Evolutionary conservation across 78 protist genomes (phyloP).

Genomic region (Emiliania huxleyi): DNA sequence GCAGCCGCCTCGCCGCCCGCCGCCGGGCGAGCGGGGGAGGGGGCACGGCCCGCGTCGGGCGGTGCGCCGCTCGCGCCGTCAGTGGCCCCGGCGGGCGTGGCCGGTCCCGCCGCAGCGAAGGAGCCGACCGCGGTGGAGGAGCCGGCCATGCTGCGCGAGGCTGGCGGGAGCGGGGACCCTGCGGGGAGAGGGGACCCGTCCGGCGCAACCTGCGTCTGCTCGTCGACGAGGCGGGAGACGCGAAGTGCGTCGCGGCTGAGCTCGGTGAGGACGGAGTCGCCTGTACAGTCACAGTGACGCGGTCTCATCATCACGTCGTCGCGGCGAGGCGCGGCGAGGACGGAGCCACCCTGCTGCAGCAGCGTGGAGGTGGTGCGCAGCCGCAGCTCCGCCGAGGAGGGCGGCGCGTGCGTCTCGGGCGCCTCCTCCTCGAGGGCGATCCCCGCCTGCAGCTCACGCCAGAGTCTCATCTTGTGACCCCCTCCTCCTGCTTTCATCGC

Average conservation of each 20-base stretch:
- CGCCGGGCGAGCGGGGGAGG: neutral
- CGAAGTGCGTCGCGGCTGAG: neutral
- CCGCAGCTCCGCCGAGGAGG: neutral
- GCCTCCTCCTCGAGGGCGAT: neutral
- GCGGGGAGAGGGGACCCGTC: neutral
- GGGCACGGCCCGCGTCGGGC: too few species aligned
- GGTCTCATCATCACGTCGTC: neutral
- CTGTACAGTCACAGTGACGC: too few species aligned
- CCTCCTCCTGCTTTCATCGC: too few species aligned
- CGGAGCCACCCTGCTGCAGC: neutral
- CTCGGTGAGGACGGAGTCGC: neutral
- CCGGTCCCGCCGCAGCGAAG: too few species aligned
- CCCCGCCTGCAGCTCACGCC: too few species aligned
- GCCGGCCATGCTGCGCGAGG: too few species aligned
- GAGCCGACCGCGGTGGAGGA: too few species aligned
- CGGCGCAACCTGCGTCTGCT: neutral
- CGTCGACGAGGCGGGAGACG: neutral
- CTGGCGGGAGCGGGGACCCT: too few species aligned
- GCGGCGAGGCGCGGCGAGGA: neutral
- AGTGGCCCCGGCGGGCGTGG: too few species aligned
- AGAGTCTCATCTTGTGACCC: too few species aligned
- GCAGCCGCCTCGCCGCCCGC: neutral
- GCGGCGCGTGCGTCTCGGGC: neutral
- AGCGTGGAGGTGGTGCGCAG: neutral
- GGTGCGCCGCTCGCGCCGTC: too few species aligned